Evolutionary conservation across 768 basidiomycete species (phyloP).

Genomic region (Sporobolomyces pararoseus): DNA sequence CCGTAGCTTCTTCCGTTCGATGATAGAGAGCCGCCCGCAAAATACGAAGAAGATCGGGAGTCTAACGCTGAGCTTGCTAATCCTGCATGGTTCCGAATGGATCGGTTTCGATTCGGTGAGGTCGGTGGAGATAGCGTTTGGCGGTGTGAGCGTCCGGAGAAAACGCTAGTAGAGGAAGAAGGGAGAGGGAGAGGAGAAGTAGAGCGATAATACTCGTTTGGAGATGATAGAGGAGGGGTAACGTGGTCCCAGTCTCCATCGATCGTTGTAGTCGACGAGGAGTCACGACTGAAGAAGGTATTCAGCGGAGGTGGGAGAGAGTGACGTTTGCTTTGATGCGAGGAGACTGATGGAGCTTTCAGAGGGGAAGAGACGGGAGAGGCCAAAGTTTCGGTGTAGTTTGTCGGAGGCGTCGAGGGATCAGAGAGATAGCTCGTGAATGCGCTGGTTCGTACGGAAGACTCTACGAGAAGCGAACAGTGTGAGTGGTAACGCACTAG

Average conservation of each 20-base stretch:
- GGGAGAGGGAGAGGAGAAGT: neutral
- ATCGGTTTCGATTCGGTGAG: constrained; percentile 6
- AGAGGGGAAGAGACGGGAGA: neutral
- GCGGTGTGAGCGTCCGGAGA: neutral
- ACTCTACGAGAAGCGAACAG: too few species aligned
- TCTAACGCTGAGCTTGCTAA: constrained; percentile 13
- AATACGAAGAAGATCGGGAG: neutral
- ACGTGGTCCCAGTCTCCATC: neutral
- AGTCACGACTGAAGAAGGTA: constrained; percentile 3
- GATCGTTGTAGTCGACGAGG: neutral
- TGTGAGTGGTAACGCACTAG: too few species aligned
- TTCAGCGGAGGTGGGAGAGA: neutral
- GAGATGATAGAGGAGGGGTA: neutral
- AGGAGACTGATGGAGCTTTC: constrained; percentile 1
- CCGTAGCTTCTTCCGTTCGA: neutral
- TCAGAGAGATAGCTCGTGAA: neutral
- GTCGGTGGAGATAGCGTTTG: neutral
- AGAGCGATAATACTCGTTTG: neutral
- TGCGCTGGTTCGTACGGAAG: neutral
- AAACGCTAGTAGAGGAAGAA: neutral
- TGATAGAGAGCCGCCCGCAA: constrained; percentile 1
- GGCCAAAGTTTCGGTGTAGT: neutral
- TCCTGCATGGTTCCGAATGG: constrained; percentile 24
- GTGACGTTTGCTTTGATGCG: neutral
- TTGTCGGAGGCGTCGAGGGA: neutral